phyloP scores from a whole-genome alignment of 1,284 basidiomycete genomes.

The Phlebopus sp. region DNA sequence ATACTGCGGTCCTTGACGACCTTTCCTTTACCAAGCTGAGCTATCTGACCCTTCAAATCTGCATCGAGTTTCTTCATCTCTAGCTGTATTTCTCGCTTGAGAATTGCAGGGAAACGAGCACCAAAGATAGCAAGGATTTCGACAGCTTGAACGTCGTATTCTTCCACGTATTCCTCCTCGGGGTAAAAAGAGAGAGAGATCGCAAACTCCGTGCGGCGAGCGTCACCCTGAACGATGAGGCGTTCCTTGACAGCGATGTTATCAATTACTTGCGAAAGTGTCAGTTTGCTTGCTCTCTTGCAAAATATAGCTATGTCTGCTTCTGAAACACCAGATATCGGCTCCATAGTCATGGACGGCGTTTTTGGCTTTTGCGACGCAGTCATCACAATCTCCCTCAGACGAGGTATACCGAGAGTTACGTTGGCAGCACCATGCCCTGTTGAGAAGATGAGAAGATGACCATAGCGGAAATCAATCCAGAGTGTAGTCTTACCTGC shows the following conservation, averaged over 20 bases:
- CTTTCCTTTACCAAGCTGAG: constrained; percentile 80
- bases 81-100: constrained; percentile 83
- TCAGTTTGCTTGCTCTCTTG: constrained; percentile 85
- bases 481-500: constrained; percentile 57
- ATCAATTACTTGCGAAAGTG: constrained; percentile 89
- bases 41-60: constrained; percentile 78
- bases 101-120: constrained; percentile 74
- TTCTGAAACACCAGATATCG: constrained; percentile 53
- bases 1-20: constrained; percentile 46
- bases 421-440: constrained; percentile 99
- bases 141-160: constrained; percentile 77
- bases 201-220: constrained; percentile 79
- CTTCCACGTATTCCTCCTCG: constrained; percentile 77
- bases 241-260: constrained; percentile 82
- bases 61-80: constrained; percentile 88
- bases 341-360: constrained; percentile 94
- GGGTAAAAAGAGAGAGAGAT: constrained; percentile 89
- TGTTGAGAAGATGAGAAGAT: constrained; percentile 28
- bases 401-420: constrained; percentile 96
- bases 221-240: constrained; percentile 64
- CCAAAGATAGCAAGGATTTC: constrained; percentile 79
- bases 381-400: constrained; percentile 99
- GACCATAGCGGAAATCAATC: neutral
- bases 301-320: constrained; percentile 77
- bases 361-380: constrained; percentile 96